Percentiles rank a stretch among this genome's conserved stretches.
Evolutionary conservation across 2,329 filamentous ascomycete genomes (phyloP).

Genomic region (Aspergillus ibericus): DNA sequence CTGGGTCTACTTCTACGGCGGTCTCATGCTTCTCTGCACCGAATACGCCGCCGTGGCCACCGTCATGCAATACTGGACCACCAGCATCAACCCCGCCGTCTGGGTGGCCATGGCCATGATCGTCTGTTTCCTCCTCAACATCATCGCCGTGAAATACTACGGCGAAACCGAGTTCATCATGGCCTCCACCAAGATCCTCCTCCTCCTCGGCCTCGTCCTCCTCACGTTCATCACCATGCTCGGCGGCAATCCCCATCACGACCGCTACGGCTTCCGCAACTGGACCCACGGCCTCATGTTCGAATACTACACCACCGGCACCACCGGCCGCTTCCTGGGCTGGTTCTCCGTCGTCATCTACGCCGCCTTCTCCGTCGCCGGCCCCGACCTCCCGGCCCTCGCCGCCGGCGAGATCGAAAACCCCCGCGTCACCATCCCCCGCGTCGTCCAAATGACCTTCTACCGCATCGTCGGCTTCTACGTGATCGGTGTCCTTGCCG

Average conservation of each 20-base stretch:
- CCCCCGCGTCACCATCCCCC: constrained; percentile 67
- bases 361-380: constrained; percentile 64
- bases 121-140: constrained; percentile 58
- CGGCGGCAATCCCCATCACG: constrained; percentile 70
- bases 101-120: constrained; percentile 46
- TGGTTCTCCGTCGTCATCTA: constrained; percentile 71
- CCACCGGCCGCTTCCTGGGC: constrained; percentile 67
- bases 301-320: constrained; percentile 62
- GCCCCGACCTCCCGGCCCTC: constrained; percentile 61
- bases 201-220: constrained; percentile 66
- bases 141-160: constrained; percentile 69
- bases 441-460: constrained; percentile 72
- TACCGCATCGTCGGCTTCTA: constrained; percentile 76
- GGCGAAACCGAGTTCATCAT: constrained; percentile 73
- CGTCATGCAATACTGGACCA: constrained; percentile 49
- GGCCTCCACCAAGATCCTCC: constrained; percentile 66
- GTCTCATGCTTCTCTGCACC: constrained; percentile 48
- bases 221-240: constrained; percentile 81
- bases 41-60: constrained; percentile 48
- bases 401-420: constrained; percentile 68
- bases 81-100: constrained; percentile 43
- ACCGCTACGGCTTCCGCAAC: constrained; percentile 69
- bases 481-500: constrained; percentile 68
- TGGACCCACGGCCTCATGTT: constrained; percentile 65
- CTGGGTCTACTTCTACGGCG: constrained; percentile 50